A percentile compares a stretch with the other conserved stretches of the same genome.
phyloP scores from a whole-genome alignment of 441 rosid species.

The Aquilaria agallochum region DNA sequence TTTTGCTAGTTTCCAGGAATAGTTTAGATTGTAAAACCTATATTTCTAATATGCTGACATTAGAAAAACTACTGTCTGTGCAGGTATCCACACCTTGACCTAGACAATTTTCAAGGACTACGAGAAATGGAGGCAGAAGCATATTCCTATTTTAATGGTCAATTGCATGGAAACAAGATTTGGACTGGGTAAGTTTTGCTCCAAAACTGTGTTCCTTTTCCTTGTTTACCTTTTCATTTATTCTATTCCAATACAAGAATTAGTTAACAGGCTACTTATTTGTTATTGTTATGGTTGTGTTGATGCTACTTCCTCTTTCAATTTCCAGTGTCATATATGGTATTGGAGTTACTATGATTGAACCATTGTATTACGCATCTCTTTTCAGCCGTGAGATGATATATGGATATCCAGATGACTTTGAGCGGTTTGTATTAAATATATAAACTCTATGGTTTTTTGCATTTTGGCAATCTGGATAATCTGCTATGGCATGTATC shows the following conservation, averaged over 20 bases:
- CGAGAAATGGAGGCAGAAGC: slow-evolving; percentile 55
- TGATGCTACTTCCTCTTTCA: too few species aligned
- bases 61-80: slow-evolving; percentile 17
- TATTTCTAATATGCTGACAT: slow-evolving; percentile 14
- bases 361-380: slow-evolving; percentile 60
- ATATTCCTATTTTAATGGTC: slow-evolving; percentile 76
- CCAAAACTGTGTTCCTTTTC: neutral
- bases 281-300: too few species aligned
- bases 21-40: slow-evolving; percentile 8
- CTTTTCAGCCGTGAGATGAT: slow-evolving; percentile 66
- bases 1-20: neutral
- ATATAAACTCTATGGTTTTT: too few species aligned
- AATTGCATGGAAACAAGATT: slow-evolving; percentile 69
- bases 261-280: too few species aligned
- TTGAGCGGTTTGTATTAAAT: slow-evolving; percentile 46
- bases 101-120: slow-evolving; percentile 58
- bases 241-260: neutral
- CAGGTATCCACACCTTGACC: slow-evolving; percentile 61
- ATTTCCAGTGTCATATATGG: slow-evolving; percentile 58
- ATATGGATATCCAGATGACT: slow-evolving; percentile 76
- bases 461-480: too few species aligned
- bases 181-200: slow-evolving; percentile 74
- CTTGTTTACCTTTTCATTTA: slow-evolving; percentile 3
- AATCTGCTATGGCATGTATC: too few species aligned
- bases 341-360: slow-evolving; percentile 74